Base-by-base conservation (phyloP, 306 rosid species). In the Citrullus colocynthis region DNA sequence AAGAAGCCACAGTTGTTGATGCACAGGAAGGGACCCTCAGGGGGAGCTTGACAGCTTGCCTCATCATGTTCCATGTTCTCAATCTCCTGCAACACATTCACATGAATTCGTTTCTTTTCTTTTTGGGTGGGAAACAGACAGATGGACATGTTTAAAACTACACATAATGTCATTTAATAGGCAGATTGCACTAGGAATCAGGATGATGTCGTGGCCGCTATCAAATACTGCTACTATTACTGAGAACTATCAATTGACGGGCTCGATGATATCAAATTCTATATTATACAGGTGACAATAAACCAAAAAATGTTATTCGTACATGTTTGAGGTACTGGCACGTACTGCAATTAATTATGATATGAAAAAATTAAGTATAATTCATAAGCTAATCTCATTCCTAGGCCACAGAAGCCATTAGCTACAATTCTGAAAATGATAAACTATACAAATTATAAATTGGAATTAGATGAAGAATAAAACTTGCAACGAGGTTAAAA, bases 41-140 rank as follows among this genome's bases (percentile, higher is more conserved):
- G 98, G 39, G 93, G 84, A 78, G 98, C 91, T 86, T 93, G 93
- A 61, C 96, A 93, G 85, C 93, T 96, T 69, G 96, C 88, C 90
- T 90, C 87, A 69, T 90, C 98, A 64, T 93, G 96, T 83, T 93
- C 98, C 98, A 93, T 93, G 69, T 82, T 82, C 52, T 78, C 85
- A 82, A 84, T 88, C 84, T 76, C 85, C 98, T 90, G 90, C 62
- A 81, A 55, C 51, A 55, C 60, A 75, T 34, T 56, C 63, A 51
- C 78, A 41, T 66, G 52, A 66, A 39, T 37, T 39, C 39, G 49
- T 66, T 66, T 66, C 17, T 66, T n/a, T 65, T 66, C 73, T 37
- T 39, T 66, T 18, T 18, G 73, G 30, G 15, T 10, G 51, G 49
- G 73, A 65, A 65, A 65, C 51, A 64, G 71, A 36, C 70, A 32